These are phyloP conservation scores for Pistacia integerrima DNA, from an alignment of 345 rosid genomes.

Conservation along the genomic window DNA sequence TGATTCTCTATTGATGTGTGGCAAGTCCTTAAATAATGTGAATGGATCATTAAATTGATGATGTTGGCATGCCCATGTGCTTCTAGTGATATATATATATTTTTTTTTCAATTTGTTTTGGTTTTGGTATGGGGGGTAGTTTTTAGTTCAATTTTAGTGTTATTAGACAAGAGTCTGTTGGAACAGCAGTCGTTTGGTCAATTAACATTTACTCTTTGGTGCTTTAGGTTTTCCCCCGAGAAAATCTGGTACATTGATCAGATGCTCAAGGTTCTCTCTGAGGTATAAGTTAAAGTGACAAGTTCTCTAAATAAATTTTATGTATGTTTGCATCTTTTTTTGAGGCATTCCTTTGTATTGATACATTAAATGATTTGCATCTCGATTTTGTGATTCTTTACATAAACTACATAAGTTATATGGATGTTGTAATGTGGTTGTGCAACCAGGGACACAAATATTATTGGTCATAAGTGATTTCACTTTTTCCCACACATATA, in stretches of 20 bases:
- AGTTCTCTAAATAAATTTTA: background rate
- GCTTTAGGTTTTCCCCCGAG: constrained; percentile 89
- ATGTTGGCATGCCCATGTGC: background rate
- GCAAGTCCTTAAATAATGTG: background rate
- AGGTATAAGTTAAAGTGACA: constrained; percentile 54
- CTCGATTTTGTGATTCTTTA: background rate
- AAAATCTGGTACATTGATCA: constrained; percentile 98
- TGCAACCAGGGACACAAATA: background rate
- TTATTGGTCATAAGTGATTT: background rate
- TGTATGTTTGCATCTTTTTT: constrained; percentile 13
- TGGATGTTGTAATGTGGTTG: background rate
- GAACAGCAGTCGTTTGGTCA: constrained; percentile 12
- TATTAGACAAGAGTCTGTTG: background rate
- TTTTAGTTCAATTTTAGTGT: constrained; percentile 7
- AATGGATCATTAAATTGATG: background rate
- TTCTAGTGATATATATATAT: background rate
- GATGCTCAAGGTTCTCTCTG: constrained; percentile 98
- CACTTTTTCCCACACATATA: background rate
- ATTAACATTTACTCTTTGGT: constrained; percentile 30
- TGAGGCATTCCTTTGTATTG: constrained; percentile 13
- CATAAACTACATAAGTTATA: background rate
- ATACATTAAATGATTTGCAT: background rate
- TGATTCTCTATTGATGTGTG: background rate
- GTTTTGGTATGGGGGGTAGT: constrained; percentile 1
- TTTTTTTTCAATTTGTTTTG: constrained; percentile 7